Base-by-base conservation (phyloP, 2,329 filamentous ascomycete species). In the Fusarium setosum region DNA sequence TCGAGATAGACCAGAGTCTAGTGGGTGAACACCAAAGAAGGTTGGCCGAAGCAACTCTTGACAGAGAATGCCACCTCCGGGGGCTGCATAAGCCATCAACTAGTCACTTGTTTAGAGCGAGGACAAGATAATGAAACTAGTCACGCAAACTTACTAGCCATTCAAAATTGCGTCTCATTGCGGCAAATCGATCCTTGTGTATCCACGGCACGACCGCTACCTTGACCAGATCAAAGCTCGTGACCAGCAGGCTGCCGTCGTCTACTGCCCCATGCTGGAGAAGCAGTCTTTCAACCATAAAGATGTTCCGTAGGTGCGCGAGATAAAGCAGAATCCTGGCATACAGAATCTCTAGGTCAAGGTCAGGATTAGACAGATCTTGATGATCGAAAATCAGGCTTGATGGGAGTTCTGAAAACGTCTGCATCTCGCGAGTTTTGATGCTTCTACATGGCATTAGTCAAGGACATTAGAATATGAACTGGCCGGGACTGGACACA, bases 231-330 rank as follows among this genome's bases (percentile, higher is more conserved):
- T 84, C 79, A 42, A 80, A 82, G 56, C 82, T 84, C 21, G 81
- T 78, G 6, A 77, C 72, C n/a, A 85, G 68, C 17, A 84, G 73
- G 20, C 81, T 77, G 1, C 78, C 78, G 4, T 79, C 73, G 13
- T 78, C 76, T 1, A 74, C 63, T 13, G 78, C 72, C 1, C 78
- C 76, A 11, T 74, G 74, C 34, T 84, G 85, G 29, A 84, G 79
- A 29, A 89, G 75, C 2, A 89, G 81, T 15, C 87, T 79, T 60
- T 89, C 84, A 12, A 89, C 75, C 12, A 89, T 80, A 60, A 90
- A 88, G 4, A 86, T 77, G 41, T 88, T 88, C 34, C 87, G 82
- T 1, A 86, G 74, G 50, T 85, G 81, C 31, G 82, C 79, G 3
- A 87, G 78, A 9, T 79, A 77, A 1, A 85, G 73, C 3, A 88